Conservation (phyloP, 768 basidiomycete species). For the Lentinus brumalis region DNA sequence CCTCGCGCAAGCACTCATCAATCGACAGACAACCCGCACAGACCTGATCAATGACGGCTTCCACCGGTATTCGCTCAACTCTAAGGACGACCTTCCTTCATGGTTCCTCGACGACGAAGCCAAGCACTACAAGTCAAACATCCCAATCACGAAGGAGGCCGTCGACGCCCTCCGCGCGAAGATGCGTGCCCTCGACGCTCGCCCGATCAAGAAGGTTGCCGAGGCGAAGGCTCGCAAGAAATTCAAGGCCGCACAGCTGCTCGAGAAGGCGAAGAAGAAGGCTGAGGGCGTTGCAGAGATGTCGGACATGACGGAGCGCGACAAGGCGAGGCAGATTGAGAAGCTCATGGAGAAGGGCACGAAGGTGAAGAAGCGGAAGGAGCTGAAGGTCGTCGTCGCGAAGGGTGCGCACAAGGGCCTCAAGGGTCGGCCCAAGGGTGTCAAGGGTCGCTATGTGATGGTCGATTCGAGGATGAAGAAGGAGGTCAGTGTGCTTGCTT, state of each 20-base stretch:
- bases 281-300: slow-evolving; percentile 91
- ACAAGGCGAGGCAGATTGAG: slow-evolving; percentile 92
- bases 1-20: slow-evolving; percentile 88
- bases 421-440: slow-evolving; percentile 92
- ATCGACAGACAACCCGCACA: slow-evolving; percentile 85
- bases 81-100: slow-evolving; percentile 87
- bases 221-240: slow-evolving; percentile 99
- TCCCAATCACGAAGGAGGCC: slow-evolving; percentile 98
- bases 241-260: slow-evolving; percentile 76
- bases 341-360: slow-evolving; percentile 85
- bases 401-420: slow-evolving; percentile 87
- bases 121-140: slow-evolving; percentile 89
- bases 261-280: slow-evolving; percentile 94
- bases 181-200: slow-evolving; percentile 91
- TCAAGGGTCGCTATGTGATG: slow-evolving; percentile 95
- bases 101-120: slow-evolving; percentile 99
- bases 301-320: slow-evolving; percentile 88
- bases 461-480: slow-evolving; percentile 93
- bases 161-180: slow-evolving; percentile 81
- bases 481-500: slow-evolving; percentile 56
- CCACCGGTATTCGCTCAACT: slow-evolving; percentile 88
- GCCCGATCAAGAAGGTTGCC: slow-evolving; percentile 98
- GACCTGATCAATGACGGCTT: slow-evolving; percentile 94
- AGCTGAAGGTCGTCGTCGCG: slow-evolving; percentile 87
- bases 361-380: slow-evolving; percentile 67